These are phyloP conservation scores for Clarireedia homoeocarpa DNA, from an alignment of 2,329 filamentous ascomycete genomes.

Conservation along the genomic window DNA sequence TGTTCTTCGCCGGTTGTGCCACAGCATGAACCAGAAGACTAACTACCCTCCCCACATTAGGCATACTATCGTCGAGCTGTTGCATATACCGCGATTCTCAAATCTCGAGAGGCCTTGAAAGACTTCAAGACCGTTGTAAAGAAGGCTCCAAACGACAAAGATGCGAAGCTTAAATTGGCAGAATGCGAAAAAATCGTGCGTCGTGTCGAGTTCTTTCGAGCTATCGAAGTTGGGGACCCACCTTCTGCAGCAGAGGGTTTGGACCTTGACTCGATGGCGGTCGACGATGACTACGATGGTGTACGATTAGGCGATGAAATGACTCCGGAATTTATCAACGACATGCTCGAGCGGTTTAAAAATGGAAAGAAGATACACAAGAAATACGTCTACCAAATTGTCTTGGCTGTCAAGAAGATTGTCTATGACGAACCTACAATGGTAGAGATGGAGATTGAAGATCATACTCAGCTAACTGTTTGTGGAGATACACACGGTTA, in stretches of 20 bases:
- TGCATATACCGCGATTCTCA: constrained; percentile 83
- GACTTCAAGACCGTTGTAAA: constrained; percentile 90
- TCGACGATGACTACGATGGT: constrained; percentile 83
- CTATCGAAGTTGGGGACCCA: constrained; percentile 88
- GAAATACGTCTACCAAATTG: constrained; percentile 97
- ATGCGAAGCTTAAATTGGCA: constrained; percentile 81
- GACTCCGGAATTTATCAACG: constrained; percentile 94
- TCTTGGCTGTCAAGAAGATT: constrained; percentile 81
- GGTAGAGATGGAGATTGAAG: constrained; percentile 81
- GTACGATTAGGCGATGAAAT: constrained; percentile 70
- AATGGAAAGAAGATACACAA: constrained; percentile 87
- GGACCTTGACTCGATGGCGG: constrained; percentile 74
- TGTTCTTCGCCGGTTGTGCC: not conserved
- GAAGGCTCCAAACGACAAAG: constrained; percentile 80
- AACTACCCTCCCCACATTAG: constrained; percentile 36
- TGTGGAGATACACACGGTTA: constrained; percentile 94
- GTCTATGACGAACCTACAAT: constrained; percentile 92
- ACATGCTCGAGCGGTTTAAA: constrained; percentile 96
- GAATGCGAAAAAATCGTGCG: constrained; percentile 95
- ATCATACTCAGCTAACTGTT: constrained; percentile 77
- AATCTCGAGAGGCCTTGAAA: constrained; percentile 77
- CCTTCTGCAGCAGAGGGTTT: constrained; percentile 87
- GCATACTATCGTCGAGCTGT: constrained; percentile 92
- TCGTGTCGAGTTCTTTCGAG: constrained; percentile 84
- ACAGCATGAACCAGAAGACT: not conserved